Conservation (phyloP, 2,329 filamentous ascomycete genomes). For the Tolypocladium amazonense region DNA sequence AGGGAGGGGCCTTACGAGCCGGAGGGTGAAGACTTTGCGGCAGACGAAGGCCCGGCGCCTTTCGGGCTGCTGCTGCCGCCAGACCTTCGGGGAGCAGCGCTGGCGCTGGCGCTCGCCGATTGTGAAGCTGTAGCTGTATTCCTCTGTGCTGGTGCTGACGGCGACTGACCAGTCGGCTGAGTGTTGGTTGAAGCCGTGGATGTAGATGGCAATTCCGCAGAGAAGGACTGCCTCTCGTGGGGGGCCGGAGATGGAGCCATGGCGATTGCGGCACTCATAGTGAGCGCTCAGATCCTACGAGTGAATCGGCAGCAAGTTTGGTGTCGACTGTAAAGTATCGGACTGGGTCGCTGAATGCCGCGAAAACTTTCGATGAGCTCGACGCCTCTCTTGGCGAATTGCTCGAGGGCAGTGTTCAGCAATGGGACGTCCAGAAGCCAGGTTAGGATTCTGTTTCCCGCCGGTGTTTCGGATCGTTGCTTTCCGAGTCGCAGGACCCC, state of each 20-base stretch:
- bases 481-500: not conserved
- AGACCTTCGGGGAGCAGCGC: constrained; percentile 34
- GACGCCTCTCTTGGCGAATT: not conserved
- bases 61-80: constrained; percentile 45
- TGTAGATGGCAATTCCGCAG: constrained; percentile 35
- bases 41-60: constrained; percentile 20
- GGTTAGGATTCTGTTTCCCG: not conserved
- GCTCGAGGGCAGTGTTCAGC: not conserved
- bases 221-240: constrained; percentile 50
- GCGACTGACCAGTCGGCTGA: constrained; percentile 11
- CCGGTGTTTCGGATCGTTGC: not conserved
- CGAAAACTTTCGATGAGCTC: not conserved
- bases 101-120: constrained; percentile 19
- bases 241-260: constrained; percentile 60
- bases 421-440: not conserved
- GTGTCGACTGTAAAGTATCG: not conserved
- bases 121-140: constrained; percentile 21
- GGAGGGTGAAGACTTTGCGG: constrained; percentile 44
- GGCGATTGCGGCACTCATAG: constrained; percentile 57
- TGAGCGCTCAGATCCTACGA: constrained; percentile 16
- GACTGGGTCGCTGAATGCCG: not conserved
- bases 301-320: not conserved
- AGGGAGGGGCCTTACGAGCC: constrained; percentile 42
- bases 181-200: constrained; percentile 19
- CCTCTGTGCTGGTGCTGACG: constrained; percentile 35